Percentiles rank a stretch among this genome's conserved stretches.
Conservation (phyloP, 192 early-diverging fungal genomes). For the Linnemannia zychae region DNA sequence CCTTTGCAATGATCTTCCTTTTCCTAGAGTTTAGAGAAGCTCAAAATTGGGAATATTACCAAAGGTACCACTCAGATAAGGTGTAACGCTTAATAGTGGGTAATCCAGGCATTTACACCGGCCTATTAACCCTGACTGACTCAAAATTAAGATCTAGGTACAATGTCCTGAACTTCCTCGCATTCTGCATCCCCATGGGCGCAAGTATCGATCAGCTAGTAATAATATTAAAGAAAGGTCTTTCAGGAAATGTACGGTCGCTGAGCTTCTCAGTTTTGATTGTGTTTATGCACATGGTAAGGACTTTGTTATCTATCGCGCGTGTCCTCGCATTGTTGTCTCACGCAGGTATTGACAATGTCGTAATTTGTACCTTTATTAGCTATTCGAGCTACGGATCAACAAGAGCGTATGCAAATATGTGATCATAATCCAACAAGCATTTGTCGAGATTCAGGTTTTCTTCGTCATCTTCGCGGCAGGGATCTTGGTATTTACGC, state of each 20-base stretch:
- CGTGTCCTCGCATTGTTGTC: not conserved
- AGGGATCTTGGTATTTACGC: not conserved
- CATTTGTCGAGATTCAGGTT: not conserved
- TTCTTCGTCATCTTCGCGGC: constrained; percentile 22
- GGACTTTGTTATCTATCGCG: too few species aligned
- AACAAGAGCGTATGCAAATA: constrained; percentile 10
- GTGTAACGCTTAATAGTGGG: too few species aligned
- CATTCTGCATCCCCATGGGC: not conserved
- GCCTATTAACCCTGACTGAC: not conserved
- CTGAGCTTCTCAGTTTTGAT: constrained; percentile 16
- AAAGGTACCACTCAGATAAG: too few species aligned
- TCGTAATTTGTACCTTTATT: not conserved
- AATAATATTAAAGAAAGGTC: not conserved
- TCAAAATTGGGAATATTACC: not conserved
- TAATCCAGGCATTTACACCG: too few species aligned
- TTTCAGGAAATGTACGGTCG: not conserved
- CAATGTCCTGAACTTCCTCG: not conserved
- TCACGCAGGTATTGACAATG: not conserved
- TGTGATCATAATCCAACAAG: constrained; percentile 1
- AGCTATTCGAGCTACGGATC: constrained; percentile 22
- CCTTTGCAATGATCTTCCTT: constrained; percentile 1
- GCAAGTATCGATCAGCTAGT: constrained; percentile 8
- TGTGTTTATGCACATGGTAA: constrained; percentile 1
- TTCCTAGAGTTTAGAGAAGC: constrained; percentile 9
- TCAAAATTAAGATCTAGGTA: not conserved